Base-by-base conservation (phyloP, 2,329 filamentous ascomycete species). In the Fusarium palustre region DNA sequence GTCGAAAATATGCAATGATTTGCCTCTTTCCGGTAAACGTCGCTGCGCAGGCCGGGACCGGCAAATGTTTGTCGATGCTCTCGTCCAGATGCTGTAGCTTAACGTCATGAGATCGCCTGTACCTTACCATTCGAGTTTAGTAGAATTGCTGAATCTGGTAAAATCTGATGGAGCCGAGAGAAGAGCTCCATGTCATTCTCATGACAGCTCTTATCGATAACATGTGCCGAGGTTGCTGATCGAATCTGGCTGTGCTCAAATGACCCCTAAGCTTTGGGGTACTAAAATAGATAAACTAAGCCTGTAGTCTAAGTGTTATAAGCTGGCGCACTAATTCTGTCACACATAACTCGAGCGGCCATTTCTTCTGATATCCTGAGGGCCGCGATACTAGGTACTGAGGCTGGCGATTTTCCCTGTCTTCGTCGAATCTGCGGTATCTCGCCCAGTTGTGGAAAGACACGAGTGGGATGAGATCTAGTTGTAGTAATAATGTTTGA, bases 21-120 rank as follows among this genome's bases (percentile, higher is more conserved):
- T 71, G 58, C 66, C 69, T 71, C 20, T 24, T 70, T 71, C 55
- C 28, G 62, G 69, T 52, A 62, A 64, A 65, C 59, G 54, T 22
- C 25, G 43, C 39, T 33, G 36, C 50, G 42, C 52, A 49, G 57
- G 45, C 57, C 57, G 53, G 38, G 45, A 42, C 53, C 57, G 66
- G 58, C 66, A 66, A 59, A 54, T 59, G 47, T 36, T 39, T 20
- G 38, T 30, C 34, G 55, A 39, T 42, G 36, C 28, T 50, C n/a
- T 50, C 45, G 11, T 33, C 20, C 36, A 47, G 45, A 47, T 56
- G 43, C 58, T 59, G 42, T 39, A n/a, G 31, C n/a, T 34, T 6
- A 60, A 31, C 60, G 62, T 66, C 60, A 55, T 65, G 54, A 33
- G 42, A 43, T 33, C 62, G 62, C 62, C 24, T 65, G 28, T n/a